Conservation (phyloP, 768 basidiomycete species). For the Leccinellum rugosiceps region DNA sequence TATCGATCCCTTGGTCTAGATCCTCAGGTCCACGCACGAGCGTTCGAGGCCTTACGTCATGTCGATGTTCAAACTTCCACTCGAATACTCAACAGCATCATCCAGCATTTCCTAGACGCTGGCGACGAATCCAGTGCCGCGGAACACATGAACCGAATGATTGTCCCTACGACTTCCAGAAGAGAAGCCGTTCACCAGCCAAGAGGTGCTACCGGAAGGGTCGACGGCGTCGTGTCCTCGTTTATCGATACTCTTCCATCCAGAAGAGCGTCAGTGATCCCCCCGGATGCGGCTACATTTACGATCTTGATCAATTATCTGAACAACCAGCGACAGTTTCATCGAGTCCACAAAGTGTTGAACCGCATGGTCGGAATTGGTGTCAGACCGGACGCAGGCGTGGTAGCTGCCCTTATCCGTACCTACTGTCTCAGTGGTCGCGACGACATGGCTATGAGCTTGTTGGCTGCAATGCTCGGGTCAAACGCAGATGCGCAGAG, state of each 20-base stretch:
- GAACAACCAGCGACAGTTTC: constrained; percentile 41
- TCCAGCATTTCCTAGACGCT: constrained; percentile 57
- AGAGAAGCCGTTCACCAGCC: constrained; percentile 17
- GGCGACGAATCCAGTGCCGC: constrained; percentile 47
- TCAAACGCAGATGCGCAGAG: constrained; percentile 22
- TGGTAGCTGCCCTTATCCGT: constrained; percentile 53
- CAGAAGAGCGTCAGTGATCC: constrained; percentile 16
- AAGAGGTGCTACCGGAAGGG: constrained; percentile 28
- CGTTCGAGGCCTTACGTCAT: constrained; percentile 44
- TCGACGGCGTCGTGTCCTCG: constrained; percentile 26
- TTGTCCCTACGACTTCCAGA: constrained; percentile 34
- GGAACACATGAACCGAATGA: constrained; percentile 51
- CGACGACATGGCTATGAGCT: constrained; percentile 47
- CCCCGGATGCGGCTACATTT: constrained; percentile 59
- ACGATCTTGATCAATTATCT: constrained; percentile 59
- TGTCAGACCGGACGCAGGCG: constrained; percentile 43
- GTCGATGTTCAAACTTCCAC: constrained; percentile 43
- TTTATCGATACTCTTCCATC: background rate
- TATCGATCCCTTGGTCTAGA: constrained; percentile 63
- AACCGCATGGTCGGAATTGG: constrained; percentile 43
- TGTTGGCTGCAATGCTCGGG: constrained; percentile 49
- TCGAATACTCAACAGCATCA: constrained; percentile 65
- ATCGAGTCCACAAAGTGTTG: constrained; percentile 45
- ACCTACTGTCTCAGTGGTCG: constrained; percentile 49
- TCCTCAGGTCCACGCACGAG: constrained; percentile 47